phyloP scores from a whole-genome alignment of 805 yeast species.

The Starmerella riodocensis region DNA sequence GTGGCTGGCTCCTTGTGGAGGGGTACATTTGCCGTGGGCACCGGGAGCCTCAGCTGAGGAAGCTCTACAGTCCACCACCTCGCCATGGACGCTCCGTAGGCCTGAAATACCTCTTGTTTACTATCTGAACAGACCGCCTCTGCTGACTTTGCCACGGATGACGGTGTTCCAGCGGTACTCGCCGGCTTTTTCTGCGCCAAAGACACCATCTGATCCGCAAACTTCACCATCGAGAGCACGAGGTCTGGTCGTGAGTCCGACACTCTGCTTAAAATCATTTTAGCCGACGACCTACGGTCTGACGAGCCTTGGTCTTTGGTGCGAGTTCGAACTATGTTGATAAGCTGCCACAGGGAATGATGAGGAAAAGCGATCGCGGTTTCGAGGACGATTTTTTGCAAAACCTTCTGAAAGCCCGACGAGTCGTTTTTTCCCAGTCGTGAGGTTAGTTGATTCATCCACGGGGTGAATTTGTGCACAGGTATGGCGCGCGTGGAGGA shows the following conservation, averaged over 20 bases:
- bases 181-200: neutral
- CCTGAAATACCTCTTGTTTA: neutral
- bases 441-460: conserved; percentile 75
- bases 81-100: conserved; percentile 25
- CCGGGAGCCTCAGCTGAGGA: conserved; percentile 40
- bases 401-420: conserved; percentile 54
- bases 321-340: conserved; percentile 6
- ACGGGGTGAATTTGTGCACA: conserved; percentile 50
- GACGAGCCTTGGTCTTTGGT: neutral
- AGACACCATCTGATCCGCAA: neutral
- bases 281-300: conserved; percentile 4
- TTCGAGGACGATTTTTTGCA: conserved; percentile 4
- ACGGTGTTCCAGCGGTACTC: no score
- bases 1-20: conserved; percentile 35
- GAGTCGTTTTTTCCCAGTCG: conserved; percentile 40
- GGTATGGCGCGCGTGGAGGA: conserved; percentile 31
- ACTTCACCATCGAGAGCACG: neutral
- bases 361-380: conserved; percentile 10
- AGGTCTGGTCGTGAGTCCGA: neutral
- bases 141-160: no score
- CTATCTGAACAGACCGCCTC: no score
- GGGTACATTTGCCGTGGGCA: conserved; percentile 46
- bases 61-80: conserved; percentile 46
- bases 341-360: conserved; percentile 14
- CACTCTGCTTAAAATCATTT: neutral